Conservation (phyloP, 768 basidiomycete species). For the Crassisporium funariophilum region DNA sequence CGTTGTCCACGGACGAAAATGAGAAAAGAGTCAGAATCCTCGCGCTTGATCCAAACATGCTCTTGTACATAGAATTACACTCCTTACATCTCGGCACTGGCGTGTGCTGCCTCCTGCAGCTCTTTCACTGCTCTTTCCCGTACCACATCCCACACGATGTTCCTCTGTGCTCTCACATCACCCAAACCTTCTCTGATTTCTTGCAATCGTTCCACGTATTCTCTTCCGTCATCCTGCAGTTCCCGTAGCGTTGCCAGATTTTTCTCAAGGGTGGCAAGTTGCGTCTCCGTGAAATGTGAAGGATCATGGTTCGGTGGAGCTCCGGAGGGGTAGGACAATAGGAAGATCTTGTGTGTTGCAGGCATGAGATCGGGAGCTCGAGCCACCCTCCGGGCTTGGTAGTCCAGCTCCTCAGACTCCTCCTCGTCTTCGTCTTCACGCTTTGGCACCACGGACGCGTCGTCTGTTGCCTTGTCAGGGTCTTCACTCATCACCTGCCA, state of each 20-base stretch:
- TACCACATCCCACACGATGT: constrained; percentile 76
- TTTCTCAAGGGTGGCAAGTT: constrained; percentile 73
- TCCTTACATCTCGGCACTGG: constrained; percentile 29
- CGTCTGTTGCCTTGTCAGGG: constrained; percentile 41
- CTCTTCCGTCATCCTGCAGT: constrained; percentile 82
- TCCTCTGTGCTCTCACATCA: constrained; percentile 69
- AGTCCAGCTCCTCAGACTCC: constrained; percentile 44
- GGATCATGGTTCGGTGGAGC: constrained; percentile 52
- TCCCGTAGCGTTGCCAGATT: constrained; percentile 74
- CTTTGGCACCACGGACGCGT: constrained; percentile 59
- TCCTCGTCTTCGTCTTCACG: constrained; percentile 69
- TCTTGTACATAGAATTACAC: constrained; percentile 10
- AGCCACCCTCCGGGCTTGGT: constrained; percentile 44
- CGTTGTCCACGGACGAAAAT: background rate
- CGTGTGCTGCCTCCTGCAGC: constrained; percentile 64
- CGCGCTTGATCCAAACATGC: too few species aligned
- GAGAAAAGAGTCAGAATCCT: too few species aligned
- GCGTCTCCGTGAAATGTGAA: constrained; percentile 68
- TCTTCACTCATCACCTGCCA: constrained; percentile 84
- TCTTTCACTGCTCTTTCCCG: constrained; percentile 75
- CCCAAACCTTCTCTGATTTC: constrained; percentile 85
- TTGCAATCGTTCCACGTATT: constrained; percentile 82
- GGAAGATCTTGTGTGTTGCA: constrained; percentile 65
- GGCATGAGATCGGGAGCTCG: constrained; percentile 71
- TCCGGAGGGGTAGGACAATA: constrained; percentile 52